Evolutionary conservation across 1,284 basidiomycete species (phyloP).

Genomic region (Phlebopus sp.): DNA sequence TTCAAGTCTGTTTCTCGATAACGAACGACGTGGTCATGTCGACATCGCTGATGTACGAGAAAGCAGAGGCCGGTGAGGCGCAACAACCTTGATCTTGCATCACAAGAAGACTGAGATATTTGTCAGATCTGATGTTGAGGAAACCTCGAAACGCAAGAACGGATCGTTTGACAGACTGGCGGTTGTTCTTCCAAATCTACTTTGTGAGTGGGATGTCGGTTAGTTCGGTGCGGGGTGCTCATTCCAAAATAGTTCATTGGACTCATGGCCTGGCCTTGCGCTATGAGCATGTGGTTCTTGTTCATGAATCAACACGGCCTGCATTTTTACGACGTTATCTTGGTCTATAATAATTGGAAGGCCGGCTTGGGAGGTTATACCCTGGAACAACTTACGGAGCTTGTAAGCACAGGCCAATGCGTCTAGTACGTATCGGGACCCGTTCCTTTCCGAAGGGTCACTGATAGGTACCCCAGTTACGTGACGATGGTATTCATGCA

Average conservation of each 20-base stretch:
- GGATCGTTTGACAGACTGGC: conserved; percentile 46
- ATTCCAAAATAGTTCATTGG: conserved; percentile 37
- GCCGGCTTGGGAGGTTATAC: conserved; percentile 33
- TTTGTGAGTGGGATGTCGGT: conserved; percentile 16
- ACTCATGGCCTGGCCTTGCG: conserved; percentile 46
- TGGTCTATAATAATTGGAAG: conserved; percentile 39
- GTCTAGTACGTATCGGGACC: conserved; percentile 39
- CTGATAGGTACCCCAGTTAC: conserved; percentile 30
- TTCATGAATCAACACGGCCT: conserved; percentile 37
- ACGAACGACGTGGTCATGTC: conserved; percentile 40
- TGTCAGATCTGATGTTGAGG: conserved; percentile 48
- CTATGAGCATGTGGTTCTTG: conserved; percentile 42
- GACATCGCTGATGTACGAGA: conserved; percentile 38
- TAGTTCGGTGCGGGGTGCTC: conserved; percentile 4
- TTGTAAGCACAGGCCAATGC: conserved; percentile 39
- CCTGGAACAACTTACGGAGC: conserved; percentile 24
- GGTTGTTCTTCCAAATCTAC: conserved; percentile 34
- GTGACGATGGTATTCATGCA: conserved; percentile 41
- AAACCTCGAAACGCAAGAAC: conserved; percentile 62
- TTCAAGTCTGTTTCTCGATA: conserved; percentile 44
- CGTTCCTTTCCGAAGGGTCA: conserved; percentile 13
- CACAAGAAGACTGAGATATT: not conserved
- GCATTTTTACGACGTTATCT: conserved; percentile 37
- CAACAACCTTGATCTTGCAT: not conserved
- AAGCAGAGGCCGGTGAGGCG: conserved; percentile 30